Percentiles rank a stretch among this genome's conserved stretches.
Evolutionary conservation across 495 filamentous ascomycete genomes (phyloP).

Genomic region (Chlorociboria aeruginascens): DNA sequence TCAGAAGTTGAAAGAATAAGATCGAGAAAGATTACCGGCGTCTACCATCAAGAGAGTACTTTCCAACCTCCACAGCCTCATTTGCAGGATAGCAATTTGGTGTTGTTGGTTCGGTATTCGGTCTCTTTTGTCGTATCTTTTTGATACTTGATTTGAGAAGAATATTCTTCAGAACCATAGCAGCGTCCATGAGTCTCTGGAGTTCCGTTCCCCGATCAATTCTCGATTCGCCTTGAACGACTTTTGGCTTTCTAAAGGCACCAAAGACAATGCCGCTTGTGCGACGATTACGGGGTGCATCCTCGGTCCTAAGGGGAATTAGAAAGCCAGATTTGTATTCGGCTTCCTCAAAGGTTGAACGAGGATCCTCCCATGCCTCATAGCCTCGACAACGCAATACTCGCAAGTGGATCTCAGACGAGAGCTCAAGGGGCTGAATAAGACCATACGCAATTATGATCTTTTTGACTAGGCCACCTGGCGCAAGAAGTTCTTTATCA

Average conservation of each 20-base stretch:
- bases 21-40: not conserved
- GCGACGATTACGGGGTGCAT: not conserved
- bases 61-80: not conserved
- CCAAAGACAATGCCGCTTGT: conserved; percentile 3
- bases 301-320: not conserved
- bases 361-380: not conserved
- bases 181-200: not conserved
- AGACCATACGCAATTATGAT: conserved; percentile 6
- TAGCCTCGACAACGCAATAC: conserved; percentile 1
- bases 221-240: not conserved
- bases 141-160: not conserved
- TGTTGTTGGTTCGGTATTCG: not conserved
- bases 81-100: not conserved
- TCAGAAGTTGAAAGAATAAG: too few species aligned
- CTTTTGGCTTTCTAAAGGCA: not conserved
- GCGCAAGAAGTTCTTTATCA: conserved; percentile 3
- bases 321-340: not conserved
- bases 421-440: not conserved
- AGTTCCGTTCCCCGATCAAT: not conserved
- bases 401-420: not conserved
- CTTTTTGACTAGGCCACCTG: not conserved
- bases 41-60: not conserved
- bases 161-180: not conserved
- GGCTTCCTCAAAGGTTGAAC: not conserved
- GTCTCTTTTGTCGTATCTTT: not conserved